phyloP scores from a whole-genome alignment of 2,329 filamentous ascomycete species.

The Aspergillus tamarii region DNA sequence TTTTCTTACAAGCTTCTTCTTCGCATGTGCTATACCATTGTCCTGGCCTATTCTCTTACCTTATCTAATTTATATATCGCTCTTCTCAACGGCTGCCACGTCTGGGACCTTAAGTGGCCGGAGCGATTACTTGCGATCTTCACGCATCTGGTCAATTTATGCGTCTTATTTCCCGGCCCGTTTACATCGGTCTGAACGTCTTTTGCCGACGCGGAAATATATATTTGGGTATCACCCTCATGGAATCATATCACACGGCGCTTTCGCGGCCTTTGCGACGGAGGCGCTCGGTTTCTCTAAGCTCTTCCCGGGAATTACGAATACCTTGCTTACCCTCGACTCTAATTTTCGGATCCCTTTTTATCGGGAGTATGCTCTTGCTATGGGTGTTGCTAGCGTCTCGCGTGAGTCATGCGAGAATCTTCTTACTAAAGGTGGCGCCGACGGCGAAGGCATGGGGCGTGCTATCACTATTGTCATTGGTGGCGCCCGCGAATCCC shows the following conservation, averaged over 20 bases:
- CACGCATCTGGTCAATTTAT: slow-evolving; percentile 83
- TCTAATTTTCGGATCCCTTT: slow-evolving; percentile 92
- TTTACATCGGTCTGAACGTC: slow-evolving; percentile 79
- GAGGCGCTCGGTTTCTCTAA: slow-evolving; percentile 85
- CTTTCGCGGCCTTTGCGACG: slow-evolving; percentile 87
- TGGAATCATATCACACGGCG: slow-evolving; percentile 96
- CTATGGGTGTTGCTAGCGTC: slow-evolving; percentile 84
- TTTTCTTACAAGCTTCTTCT: slow-evolving; percentile 80
- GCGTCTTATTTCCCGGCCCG: slow-evolving; percentile 89
- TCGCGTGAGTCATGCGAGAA: slow-evolving; percentile 92
- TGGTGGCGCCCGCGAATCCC: slow-evolving; percentile 87
- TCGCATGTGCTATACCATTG: slow-evolving; percentile 87
- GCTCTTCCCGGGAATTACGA: slow-evolving; percentile 92
- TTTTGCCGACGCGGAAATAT: slow-evolving; percentile 84
- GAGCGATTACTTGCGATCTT: slow-evolving; percentile 71
- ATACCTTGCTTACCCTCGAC: slow-evolving; percentile 90
- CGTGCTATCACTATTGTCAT: slow-evolving; percentile 96
- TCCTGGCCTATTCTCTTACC: slow-evolving; percentile 79
- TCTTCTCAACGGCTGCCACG: slow-evolving; percentile 76
- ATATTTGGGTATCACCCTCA: slow-evolving; percentile 98
- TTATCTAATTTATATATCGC: slow-evolving; percentile 77
- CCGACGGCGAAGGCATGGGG: slow-evolving; percentile 80
- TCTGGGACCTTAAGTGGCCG: slow-evolving; percentile 76
- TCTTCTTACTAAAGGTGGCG: slow-evolving; percentile 76
- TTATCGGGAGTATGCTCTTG: slow-evolving; percentile 91